phyloP scores from a whole-genome alignment of 129 eudicot species.

The Rutidosis leptorrhynchoides region DNA sequence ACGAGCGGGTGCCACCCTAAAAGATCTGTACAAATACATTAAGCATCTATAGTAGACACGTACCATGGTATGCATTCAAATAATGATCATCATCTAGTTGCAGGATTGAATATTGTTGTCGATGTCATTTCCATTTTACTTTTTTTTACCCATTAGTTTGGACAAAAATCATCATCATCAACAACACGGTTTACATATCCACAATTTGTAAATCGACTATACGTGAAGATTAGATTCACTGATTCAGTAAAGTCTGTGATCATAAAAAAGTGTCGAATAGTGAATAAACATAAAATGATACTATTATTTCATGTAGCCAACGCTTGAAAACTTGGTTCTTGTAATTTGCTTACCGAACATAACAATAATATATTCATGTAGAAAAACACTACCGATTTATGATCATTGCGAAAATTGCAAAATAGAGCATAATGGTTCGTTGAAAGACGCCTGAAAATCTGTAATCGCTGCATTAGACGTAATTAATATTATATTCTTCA shows the following conservation, averaged over 20 bases:
- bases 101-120: neutral
- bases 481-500: neutral
- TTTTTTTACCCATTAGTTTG: conserved; percentile 25
- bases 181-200: neutral
- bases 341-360: conserved; percentile 12
- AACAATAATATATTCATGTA: conserved; percentile 4
- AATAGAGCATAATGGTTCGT: conserved; percentile 10
- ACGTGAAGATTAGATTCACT: neutral
- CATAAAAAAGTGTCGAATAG: conserved; percentile 13
- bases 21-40: too few relatives aligned
- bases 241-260: neutral
- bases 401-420: conserved; percentile 11
- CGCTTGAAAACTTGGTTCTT: too few relatives aligned
- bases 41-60: too few relatives aligned
- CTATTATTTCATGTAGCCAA: too few relatives aligned
- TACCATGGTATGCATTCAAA: neutral
- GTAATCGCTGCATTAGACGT: conserved; percentile 6
- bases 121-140: neutral
- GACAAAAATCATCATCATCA: conserved; percentile 21
- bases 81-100: too few relatives aligned
- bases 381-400: conserved; percentile 20
- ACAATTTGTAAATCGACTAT: neutral
- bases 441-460: conserved; percentile 25
- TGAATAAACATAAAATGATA: neutral
- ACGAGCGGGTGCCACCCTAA: too few relatives aligned